Percentiles rank a stretch among this genome's conserved stretches.
Conservation (phyloP, 352 stramenopile species). For the Elongisporangium anandrum region DNA sequence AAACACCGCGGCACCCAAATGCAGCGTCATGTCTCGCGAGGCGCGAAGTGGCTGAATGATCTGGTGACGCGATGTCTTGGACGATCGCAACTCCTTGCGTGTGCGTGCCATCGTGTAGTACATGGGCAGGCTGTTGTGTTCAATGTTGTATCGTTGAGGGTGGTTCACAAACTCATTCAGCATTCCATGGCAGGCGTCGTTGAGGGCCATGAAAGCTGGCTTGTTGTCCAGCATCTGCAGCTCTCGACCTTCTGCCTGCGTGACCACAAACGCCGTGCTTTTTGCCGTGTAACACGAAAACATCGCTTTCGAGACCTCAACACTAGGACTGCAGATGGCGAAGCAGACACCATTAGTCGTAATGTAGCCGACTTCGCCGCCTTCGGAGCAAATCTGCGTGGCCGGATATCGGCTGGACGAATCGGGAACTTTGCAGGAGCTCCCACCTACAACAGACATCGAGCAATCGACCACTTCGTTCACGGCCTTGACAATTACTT, state of each 20-base stretch:
- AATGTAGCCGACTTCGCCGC: constrained; percentile 49
- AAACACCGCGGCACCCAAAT: constrained; percentile 48
- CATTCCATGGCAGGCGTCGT: constrained; percentile 72
- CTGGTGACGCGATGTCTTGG: constrained; percentile 52
- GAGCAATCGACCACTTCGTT: constrained; percentile 78
- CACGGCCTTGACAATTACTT: constrained; percentile 54
- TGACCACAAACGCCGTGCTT: constrained; percentile 62
- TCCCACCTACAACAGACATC: constrained; percentile 59
- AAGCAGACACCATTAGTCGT: constrained; percentile 69
- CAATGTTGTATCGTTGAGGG: constrained; percentile 60
- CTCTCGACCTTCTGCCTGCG: constrained; percentile 55
- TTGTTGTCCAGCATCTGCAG: constrained; percentile 65
- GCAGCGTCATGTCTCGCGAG: constrained; percentile 39
- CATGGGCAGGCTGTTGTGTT: constrained; percentile 55
- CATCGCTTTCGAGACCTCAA: constrained; percentile 70
- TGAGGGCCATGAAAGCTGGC: constrained; percentile 63
- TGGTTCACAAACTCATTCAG: constrained; percentile 56
- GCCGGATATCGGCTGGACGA: constrained; percentile 27
- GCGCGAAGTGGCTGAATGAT: constrained; percentile 69
- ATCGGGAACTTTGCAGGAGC: background rate
- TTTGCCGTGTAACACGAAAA: constrained; percentile 85
- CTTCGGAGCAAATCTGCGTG: constrained; percentile 79
- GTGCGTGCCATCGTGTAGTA: constrained; percentile 73
- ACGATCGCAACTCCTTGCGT: constrained; percentile 27
- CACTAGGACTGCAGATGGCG: constrained; percentile 73